Base-by-base conservation (phyloP, 441 rosid species). In the Mallotus repandus region DNA sequence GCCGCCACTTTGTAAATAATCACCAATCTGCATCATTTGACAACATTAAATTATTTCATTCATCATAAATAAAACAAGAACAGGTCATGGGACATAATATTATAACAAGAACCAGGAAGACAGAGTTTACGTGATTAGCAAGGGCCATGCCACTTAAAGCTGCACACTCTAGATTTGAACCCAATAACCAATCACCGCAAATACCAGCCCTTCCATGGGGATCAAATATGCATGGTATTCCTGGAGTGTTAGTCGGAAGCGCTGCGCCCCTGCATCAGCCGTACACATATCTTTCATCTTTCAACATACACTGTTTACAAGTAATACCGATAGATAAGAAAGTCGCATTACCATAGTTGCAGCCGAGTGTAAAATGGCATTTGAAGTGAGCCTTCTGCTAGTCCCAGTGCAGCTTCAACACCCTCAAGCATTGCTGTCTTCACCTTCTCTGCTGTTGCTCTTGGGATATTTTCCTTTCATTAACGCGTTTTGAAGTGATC, bases 131-230 rank as follows among this genome's bases (percentile, higher is more conserved):
- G 38, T 95, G 99, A 79, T 88, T 84, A 53, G 85, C 98, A 16
- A 95, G 87, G 35, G 98, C 85, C 79, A 83, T 86, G 80, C 99
- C 97, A 18, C 98, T 95, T 60, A 91, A 71, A 54, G 98, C 97
- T 62, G 99, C 99, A 0, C 89, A 90, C 83, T 93, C 97, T 58
- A 91, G 7, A 77, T 82, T 93, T 52, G 99, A 91, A 68, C 98
- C 98, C 35, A 88, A 76, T 62, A 93, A 84, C 99, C 99, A 91
- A 67, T 93, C 99, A 9, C 99, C 98, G 13, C 99, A 93, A 61
- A 95, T 85, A 52, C 99, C 98, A 66, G 92, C 94, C 83, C 98
- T 89, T 73, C 98, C 99, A 21, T 79, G 84, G 56, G 92, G 92
- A 81, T 95, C 94, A 63, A 91, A 92, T 78, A 92, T 87, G 79